Evolutionary conservation across 768 basidiomycete genomes (phyloP).

Genomic region (Suillus weaverae): DNA sequence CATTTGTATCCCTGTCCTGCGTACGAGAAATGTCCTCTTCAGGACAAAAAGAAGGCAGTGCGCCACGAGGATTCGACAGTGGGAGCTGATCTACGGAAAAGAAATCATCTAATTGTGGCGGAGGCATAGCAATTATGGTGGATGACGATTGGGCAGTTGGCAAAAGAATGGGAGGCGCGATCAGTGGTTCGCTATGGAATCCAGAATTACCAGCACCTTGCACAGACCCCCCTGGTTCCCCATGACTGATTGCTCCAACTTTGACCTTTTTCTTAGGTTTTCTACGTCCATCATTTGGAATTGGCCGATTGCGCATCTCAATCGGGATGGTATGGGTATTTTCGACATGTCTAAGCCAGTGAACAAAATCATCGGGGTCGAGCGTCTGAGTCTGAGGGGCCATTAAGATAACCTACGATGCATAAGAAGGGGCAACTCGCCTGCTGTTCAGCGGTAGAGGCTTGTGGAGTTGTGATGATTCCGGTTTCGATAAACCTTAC

Average conservation of each 20-base stretch:
- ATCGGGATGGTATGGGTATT: not conserved
- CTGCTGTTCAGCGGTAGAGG: not conserved
- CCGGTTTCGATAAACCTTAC: constrained; percentile 9
- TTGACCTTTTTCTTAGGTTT: not conserved
- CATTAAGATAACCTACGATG: not conserved
- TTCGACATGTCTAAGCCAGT: constrained; percentile 3
- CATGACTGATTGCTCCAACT: not conserved
- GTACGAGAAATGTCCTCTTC: not conserved
- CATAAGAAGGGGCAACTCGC: not conserved
- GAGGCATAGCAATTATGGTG: not conserved
- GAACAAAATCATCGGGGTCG: not conserved
- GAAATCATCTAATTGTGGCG: not conserved
- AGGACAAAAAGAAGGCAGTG: not conserved
- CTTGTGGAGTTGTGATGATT: not conserved
- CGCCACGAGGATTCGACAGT: too few species aligned
- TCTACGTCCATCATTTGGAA: constrained; percentile 12
- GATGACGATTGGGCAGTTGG: not conserved
- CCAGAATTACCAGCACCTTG: not conserved
- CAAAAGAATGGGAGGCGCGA: not conserved
- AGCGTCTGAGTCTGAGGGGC: not conserved
- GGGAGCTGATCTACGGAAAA: not conserved
- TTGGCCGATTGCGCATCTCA: constrained; percentile 6
- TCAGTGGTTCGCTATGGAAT: not conserved
- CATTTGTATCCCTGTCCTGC: not conserved
- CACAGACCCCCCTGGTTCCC: not conserved